phyloP scores from a whole-genome alignment of 352 stramenopile species.

The Globisporangium parvum region DNA sequence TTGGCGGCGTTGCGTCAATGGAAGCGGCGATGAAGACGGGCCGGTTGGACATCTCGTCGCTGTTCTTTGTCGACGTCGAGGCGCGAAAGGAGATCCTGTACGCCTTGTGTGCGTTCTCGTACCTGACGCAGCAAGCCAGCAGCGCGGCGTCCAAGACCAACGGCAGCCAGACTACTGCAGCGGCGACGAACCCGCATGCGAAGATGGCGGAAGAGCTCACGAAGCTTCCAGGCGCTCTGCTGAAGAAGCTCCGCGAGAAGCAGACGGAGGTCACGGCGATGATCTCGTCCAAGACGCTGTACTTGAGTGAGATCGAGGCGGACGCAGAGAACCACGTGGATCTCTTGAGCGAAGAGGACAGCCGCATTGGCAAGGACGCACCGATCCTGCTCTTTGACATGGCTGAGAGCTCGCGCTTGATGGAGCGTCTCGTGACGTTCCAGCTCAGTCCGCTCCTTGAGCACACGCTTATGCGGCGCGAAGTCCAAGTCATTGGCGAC shows the following conservation, averaged over 20 bases:
- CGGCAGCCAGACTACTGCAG: neutral
- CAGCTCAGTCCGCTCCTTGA: conserved; percentile 76
- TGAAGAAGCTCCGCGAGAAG: conserved; percentile 58
- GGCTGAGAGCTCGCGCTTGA: conserved; percentile 56
- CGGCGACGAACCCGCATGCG: conserved; percentile 16
- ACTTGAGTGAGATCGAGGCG: conserved; percentile 62
- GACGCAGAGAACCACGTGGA: conserved; percentile 43
- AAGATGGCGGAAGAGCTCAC: conserved; percentile 63
- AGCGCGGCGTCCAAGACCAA: conserved; percentile 13
- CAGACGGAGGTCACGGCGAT: conserved; percentile 41
- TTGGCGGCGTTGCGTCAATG: conserved; percentile 66
- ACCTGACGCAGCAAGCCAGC: conserved; percentile 52
- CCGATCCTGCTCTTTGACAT: conserved; percentile 81
- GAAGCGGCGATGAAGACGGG: conserved; percentile 76
- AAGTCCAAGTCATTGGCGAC: conserved; percentile 51
- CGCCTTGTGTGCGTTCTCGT: conserved; percentile 79
- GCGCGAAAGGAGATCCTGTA: conserved; percentile 70
- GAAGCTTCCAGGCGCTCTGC: conserved; percentile 52
- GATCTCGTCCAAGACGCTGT: conserved; percentile 68
- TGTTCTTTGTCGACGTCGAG: conserved; percentile 67
- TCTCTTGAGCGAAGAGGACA: conserved; percentile 50
- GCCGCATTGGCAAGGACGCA: conserved; percentile 61
- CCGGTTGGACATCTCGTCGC: conserved; percentile 60
- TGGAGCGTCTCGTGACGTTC: conserved; percentile 68
- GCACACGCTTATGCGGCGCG: conserved; percentile 53